Evolutionary conservation across 129 eudicot species (phyloP), one percentile per base, ranked within the genome.

Genomic region (Flaveria brownii): DNA sequence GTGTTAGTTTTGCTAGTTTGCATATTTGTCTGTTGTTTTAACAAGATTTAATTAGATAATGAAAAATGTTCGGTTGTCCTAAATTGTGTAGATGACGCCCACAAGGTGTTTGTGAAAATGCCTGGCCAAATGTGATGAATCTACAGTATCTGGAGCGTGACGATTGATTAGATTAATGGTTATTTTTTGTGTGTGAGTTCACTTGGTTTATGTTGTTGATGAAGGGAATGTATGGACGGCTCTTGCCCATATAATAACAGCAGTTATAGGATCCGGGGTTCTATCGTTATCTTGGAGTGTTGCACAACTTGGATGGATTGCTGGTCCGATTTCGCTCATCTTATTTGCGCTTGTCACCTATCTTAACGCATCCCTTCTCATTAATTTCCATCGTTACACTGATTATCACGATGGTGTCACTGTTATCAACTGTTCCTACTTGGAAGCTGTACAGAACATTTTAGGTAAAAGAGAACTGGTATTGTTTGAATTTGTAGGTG

Each of bases 271-370:
- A 28, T 86, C 98, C 22, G 98, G 98, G 52, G 91, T 93, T 23
- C 74, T 93, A 28, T 85, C 96, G 4, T 60, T 93, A 59, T 90
- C 95, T 15, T 93, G 98, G 95, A 86, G 92, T 70, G 55, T 88
- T 82, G 86, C 96, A 14, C 91, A 83, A 75, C 95, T 93, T 7
- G 98, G 98, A 33, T 93, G 98, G 97, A 63, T 93, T 78, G 92
- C 91, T 11, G 97, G 95, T 71, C 96, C 98, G 8, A 3, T 84
- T 14, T 59, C 85, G 36, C 82, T 90, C 70, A 13, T 90, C 7
- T 16, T 74, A n/a, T 93, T 90, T 60, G 96, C 92, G 30, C 52
- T 82, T 13, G 81, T 93, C 22, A 70, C 85, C 30, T 77, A 85
- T 54, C 16, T 83, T 47, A 90, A 92, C 42, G 84, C 89, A 25